Percentiles rank a stretch among this genome's conserved stretches.
Evolutionary conservation across 140 eudicot species (phyloP).

Genomic region (Senecio squalidus): DNA sequence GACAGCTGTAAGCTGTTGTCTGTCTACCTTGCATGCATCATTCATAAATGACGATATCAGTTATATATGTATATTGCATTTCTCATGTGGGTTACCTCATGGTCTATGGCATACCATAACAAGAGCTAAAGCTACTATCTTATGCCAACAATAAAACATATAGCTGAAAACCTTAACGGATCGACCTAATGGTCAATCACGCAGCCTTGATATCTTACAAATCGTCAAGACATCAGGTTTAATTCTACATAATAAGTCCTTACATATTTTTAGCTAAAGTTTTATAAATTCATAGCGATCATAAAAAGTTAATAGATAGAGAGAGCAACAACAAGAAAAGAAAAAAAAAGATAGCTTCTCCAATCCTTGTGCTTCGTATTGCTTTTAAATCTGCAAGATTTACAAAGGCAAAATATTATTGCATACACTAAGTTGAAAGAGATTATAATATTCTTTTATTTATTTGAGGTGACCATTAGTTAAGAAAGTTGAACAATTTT

Average conservation of each 20-base stretch:
- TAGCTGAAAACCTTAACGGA: too few relatives aligned
- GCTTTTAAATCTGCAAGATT: constrained; percentile 12
- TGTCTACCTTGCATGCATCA: not conserved
- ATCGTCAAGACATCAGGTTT: too few relatives aligned
- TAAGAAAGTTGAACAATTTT: too few relatives aligned
- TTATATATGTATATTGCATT: not conserved
- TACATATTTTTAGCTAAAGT: not conserved
- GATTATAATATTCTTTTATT: not conserved
- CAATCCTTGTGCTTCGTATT: not conserved
- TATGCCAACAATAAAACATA: not conserved
- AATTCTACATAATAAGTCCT: not conserved
- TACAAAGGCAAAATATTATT: not conserved
- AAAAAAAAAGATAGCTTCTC: constrained; percentile 5
- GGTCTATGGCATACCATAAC: not conserved
- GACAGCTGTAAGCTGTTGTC: constrained; percentile 2
- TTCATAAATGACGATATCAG: not conserved
- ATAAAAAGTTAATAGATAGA: not conserved
- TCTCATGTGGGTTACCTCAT: constrained; percentile 15
- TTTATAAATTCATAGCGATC: not conserved
- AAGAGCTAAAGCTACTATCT: constrained; percentile 5
- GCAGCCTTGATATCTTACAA: too few relatives aligned
- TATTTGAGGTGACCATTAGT: too few relatives aligned
- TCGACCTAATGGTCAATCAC: too few relatives aligned
- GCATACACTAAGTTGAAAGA: not conserved
- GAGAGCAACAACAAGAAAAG: not conserved